A percentile compares a stretch with the other conserved stretches of the same genome.
phyloP scores from a whole-genome alignment of 2,329 filamentous ascomycete genomes.

The Penicillium sp. region DNA sequence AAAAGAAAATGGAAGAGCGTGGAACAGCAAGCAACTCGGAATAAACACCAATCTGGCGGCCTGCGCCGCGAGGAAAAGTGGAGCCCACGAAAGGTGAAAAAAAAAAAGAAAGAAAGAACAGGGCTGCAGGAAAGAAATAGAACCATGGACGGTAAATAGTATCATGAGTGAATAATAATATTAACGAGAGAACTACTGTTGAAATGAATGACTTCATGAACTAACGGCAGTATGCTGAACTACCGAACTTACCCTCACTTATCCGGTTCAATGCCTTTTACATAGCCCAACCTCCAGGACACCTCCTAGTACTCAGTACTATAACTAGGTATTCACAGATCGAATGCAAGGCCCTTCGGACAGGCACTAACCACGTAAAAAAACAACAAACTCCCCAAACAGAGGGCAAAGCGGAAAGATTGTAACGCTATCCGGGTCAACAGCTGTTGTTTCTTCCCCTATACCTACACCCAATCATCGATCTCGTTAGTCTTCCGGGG shows the following conservation, averaged over 20 bases:
- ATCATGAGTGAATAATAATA: not conserved
- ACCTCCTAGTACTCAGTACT: not conserved
- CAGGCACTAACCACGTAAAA: conserved; percentile 1
- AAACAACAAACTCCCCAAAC: not conserved
- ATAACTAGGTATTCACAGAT: not conserved
- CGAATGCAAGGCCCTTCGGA: not conserved
- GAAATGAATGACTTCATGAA: not conserved
- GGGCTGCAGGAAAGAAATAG: not conserved
- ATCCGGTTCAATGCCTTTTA: not conserved
- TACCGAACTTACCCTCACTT: conserved; percentile 2
- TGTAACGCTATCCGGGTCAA: conserved; percentile 11
- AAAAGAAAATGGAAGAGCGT: not conserved
- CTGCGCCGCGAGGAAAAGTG: conserved; percentile 29
- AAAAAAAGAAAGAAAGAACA: not conserved
- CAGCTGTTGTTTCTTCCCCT: not conserved
- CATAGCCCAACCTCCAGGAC: not conserved
- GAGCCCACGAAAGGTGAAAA: conserved; percentile 15
- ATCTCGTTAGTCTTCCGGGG: not conserved
- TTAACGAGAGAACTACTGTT: not conserved
- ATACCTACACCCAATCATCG: conserved; percentile 18
- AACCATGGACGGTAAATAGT: not conserved
- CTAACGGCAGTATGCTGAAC: not conserved
- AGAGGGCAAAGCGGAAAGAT: not conserved
- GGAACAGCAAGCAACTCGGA: conserved; percentile 17
- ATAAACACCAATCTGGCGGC: conserved; percentile 30